A percentile compares a stretch with the other conserved stretches of the same genome.
These are phyloP conservation scores for Russula emetica DNA, from an alignment of 768 basidiomycete species.

Conservation along the genomic window DNA sequence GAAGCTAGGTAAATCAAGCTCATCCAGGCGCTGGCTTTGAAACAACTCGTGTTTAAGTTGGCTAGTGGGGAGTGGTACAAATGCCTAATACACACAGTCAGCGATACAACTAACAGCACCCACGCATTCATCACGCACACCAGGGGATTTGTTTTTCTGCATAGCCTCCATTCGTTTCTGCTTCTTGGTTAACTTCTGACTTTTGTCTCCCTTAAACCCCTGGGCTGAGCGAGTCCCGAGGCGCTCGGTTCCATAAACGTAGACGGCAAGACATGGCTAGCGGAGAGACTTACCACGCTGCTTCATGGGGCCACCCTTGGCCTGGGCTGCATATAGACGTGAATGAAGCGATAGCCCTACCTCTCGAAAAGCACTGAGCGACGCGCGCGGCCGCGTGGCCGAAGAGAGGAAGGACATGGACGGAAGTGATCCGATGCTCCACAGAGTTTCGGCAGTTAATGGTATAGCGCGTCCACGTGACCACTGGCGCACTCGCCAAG, in stretches of 20 bases:
- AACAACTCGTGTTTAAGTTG: slow-evolving; percentile 43
- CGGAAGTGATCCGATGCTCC: not conserved
- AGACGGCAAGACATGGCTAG: not conserved
- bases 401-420: slow-evolving; percentile 18
- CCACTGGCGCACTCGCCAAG: not conserved
- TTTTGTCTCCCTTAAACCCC: slow-evolving; percentile 20
- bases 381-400: not conserved
- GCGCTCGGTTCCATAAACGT: not conserved
- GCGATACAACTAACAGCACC: not conserved
- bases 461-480: slow-evolving; percentile 15
- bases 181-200: slow-evolving; percentile 12
- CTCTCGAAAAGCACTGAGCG: not conserved
- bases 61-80: slow-evolving; percentile 39
- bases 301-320: slow-evolving; percentile 14
- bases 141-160: slow-evolving; percentile 18
- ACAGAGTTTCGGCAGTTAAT: not conserved
- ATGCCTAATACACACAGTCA: slow-evolving; percentile 35
- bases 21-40: slow-evolving; percentile 36
- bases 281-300: slow-evolving; percentile 15
- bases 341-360: not conserved
- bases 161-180: slow-evolving; percentile 11
- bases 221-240: slow-evolving; percentile 13
- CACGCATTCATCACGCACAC: slow-evolving; percentile 15
- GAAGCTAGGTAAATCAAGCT: slow-evolving; percentile 42
- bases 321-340: slow-evolving; percentile 20